Conservation (phyloP, 148 eudicot species). For the Rhododendron molle region DNA sequence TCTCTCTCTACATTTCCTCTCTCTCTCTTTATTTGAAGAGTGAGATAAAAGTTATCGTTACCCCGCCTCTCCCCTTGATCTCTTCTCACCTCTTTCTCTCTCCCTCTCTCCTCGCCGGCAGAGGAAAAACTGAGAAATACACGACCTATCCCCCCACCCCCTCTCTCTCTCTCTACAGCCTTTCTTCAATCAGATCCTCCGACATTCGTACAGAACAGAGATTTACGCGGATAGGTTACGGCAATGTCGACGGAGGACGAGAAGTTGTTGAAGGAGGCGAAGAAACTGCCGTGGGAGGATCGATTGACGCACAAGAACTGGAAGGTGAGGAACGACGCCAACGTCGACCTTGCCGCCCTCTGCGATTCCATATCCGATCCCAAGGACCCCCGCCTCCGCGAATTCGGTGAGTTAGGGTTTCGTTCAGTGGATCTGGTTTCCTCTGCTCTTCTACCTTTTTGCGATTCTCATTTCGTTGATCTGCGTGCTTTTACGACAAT, state of each 20-base stretch:
- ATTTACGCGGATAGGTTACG: background rate
- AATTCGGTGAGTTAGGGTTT: constrained; percentile 66
- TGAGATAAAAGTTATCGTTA: constrained; percentile 4
- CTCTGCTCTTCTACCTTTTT: background rate
- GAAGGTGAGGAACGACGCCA: constrained; percentile 97
- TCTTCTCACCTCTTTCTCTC: background rate
- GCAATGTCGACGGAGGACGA: constrained; percentile 88
- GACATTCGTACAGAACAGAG: background rate
- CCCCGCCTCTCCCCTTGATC: constrained; percentile 5
- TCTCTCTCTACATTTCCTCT: background rate
- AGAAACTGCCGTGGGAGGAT: constrained; percentile 99
- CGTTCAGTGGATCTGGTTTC: constrained; percentile 28
- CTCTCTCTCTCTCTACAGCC: background rate
- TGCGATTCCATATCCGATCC: constrained; percentile 82
- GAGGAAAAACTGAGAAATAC: background rate
- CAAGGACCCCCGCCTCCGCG: constrained; percentile 85
- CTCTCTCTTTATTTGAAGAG: constrained; percentile 4
- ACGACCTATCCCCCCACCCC: background rate
- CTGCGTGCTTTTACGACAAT: background rate
- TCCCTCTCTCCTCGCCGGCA: constrained; percentile 37
- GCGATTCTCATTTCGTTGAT: background rate
- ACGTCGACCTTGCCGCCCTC: constrained; percentile 77
- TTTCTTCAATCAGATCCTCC: background rate
- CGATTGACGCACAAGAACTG: constrained; percentile 86
- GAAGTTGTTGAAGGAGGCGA: constrained; percentile 94